Evolutionary conservation across 805 yeast species (phyloP).

Genomic region (Cyberlindnera maclurae): DNA sequence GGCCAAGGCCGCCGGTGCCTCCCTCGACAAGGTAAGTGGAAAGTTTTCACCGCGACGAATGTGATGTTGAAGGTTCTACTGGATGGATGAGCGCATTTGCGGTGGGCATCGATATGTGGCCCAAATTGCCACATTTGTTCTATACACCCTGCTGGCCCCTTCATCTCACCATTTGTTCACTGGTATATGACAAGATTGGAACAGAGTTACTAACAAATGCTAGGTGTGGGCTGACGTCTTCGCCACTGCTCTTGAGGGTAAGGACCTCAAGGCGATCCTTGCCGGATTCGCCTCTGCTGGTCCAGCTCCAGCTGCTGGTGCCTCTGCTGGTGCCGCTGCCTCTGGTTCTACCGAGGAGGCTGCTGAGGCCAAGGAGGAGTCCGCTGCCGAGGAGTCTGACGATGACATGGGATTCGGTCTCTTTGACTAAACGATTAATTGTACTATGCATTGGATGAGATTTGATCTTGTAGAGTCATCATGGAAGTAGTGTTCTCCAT

Average conservation of each 20-base stretch:
- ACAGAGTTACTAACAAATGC: conserved; percentile 15
- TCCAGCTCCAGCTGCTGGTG: conserved; percentile 53
- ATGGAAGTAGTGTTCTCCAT: too few species aligned
- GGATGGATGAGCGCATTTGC: too few species aligned
- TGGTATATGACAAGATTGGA: not conserved
- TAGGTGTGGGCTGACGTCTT: conserved; percentile 73
- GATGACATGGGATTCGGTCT: conserved; percentile 90
- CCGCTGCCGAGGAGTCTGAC: conserved; percentile 63
- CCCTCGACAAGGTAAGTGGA: conserved; percentile 46
- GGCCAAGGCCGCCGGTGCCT: conserved; percentile 71
- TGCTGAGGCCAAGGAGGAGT: conserved; percentile 56
- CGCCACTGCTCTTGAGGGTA: conserved; percentile 75
- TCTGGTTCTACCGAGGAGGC: conserved; percentile 43
- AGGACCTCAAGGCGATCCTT: conserved; percentile 65
- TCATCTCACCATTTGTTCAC: too few species aligned
- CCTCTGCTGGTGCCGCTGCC: conserved; percentile 40
- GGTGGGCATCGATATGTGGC: too few species aligned
- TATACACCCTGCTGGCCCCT: too few species aligned
- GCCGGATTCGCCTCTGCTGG: conserved; percentile 46
- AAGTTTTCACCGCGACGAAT: too few species aligned
- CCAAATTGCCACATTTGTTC: too few species aligned
- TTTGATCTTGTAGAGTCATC: not conserved
- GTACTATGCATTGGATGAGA: not conserved
- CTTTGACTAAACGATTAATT: conserved; percentile 53
- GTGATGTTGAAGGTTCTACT: not conserved